Evolutionary conservation across 176 grass and related monocot genomes (phyloP).

Genomic region (Puya raimondii): DNA sequence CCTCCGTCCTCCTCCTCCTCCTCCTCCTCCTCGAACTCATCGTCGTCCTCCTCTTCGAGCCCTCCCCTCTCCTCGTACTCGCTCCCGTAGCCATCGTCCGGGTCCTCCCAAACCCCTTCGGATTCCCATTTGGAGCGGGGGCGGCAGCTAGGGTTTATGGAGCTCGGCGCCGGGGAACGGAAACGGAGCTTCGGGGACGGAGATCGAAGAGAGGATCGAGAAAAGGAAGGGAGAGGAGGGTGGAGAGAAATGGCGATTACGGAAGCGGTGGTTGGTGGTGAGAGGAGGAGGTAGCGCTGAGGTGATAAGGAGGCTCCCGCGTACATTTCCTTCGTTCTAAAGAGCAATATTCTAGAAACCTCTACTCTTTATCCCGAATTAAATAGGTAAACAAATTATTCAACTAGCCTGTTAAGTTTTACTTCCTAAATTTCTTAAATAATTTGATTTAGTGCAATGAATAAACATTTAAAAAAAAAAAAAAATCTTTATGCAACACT

Average conservation of each 20-base stretch:
- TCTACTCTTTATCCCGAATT: neutral
- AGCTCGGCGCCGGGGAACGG: neutral
- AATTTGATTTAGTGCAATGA: no score
- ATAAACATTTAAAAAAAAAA: no score
- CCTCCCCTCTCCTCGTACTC: conserved; percentile 17
- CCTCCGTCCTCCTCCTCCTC: neutral
- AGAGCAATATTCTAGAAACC: neutral
- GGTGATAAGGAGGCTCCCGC: conserved; percentile 11
- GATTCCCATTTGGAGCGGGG: conserved; percentile 13
- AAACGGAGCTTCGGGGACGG: conserved; percentile 3
- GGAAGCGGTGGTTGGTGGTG: neutral
- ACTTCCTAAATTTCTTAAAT: no score
- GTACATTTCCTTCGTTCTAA: neutral
- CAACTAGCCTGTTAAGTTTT: no score
- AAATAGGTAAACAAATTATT: neutral
- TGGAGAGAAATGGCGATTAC: neutral
- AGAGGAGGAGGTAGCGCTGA: neutral
- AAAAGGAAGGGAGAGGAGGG: neutral
- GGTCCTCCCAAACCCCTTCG: conserved; percentile 60
- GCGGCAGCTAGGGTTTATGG: neutral
- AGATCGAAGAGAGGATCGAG: neutral
- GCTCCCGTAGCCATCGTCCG: conserved; percentile 45
- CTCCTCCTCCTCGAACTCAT: conserved; percentile 13
- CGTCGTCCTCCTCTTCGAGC: conserved; percentile 11
- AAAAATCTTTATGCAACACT: no score